These are phyloP conservation scores for Mycena chlorophos DNA, from an alignment of 768 basidiomycete species.

Conservation along the genomic window DNA sequence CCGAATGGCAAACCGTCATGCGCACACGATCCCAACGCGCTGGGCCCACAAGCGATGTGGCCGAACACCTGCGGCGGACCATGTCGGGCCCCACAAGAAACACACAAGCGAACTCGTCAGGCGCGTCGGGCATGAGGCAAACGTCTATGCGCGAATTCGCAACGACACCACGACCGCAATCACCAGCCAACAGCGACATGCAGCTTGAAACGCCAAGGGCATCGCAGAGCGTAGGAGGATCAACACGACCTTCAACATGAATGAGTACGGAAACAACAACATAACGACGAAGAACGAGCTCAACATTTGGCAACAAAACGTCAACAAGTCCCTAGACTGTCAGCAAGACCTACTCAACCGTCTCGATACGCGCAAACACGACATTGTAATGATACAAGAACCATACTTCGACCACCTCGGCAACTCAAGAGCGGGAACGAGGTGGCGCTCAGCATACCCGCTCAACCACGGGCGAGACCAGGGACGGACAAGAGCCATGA, in stretches of 20 bases:
- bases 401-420: constrained; percentile 31
- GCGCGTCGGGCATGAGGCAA: too few relatives aligned
- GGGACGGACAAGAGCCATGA: constrained; percentile 16
- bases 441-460: constrained; percentile 17
- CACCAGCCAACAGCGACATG: too few relatives aligned
- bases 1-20: neutral
- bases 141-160: too few relatives aligned
- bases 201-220: too few relatives aligned
- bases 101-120: too few relatives aligned
- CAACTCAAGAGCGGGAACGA: constrained; percentile 16
- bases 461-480: constrained; percentile 1
- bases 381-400: constrained; percentile 42
- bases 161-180: too few relatives aligned
- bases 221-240: too few relatives aligned
- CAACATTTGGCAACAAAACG: constrained; percentile 27
- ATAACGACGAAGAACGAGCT: constrained; percentile 4
- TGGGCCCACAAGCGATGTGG: neutral
- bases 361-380: constrained; percentile 15
- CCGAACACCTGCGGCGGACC: too few relatives aligned
- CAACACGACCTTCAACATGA: neutral
- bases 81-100: too few relatives aligned
- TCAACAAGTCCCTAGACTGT: constrained; percentile 12
- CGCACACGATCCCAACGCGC: neutral
- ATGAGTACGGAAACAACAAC: neutral
- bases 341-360: constrained; percentile 33